Percentiles rank a stretch among this genome's conserved stretches.
Evolutionary conservation across 2,329 filamentous ascomycete genomes (phyloP).

Genomic region (Didymella pinodella): DNA sequence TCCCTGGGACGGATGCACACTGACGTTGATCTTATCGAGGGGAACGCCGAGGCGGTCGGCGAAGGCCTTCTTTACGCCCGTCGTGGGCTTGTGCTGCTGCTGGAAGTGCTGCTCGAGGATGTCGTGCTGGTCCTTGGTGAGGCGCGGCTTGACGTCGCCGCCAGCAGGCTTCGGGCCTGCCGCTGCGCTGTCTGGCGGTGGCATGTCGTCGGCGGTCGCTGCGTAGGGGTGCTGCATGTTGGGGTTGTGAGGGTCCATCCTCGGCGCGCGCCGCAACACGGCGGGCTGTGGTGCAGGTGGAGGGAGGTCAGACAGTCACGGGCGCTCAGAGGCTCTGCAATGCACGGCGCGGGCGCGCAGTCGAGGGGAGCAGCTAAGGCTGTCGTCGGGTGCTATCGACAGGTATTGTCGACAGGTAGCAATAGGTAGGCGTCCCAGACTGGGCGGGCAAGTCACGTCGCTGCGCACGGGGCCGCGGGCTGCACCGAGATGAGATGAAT

Average conservation of each 20-base stretch:
- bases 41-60: slow-evolving; percentile 58
- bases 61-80: slow-evolving; percentile 60
- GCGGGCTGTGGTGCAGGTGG: slow-evolving; percentile 21
- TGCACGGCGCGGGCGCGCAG: slow-evolving; percentile 13
- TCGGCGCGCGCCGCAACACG: slow-evolving; percentile 39
- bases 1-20: slow-evolving; percentile 31
- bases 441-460: slow-evolving; percentile 16
- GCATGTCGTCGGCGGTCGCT: slow-evolving; percentile 24
- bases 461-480: slow-evolving; percentile 25
- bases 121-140: slow-evolving; percentile 63
- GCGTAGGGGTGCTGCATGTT: slow-evolving; percentile 35
- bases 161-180: slow-evolving; percentile 36
- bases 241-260: slow-evolving; percentile 39
- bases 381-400: not conserved
- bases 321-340: slow-evolving; percentile 5
- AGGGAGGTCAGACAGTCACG: slow-evolving; percentile 22
- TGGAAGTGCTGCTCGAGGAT: slow-evolving; percentile 60
- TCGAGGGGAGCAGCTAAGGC: slow-evolving; percentile 14
- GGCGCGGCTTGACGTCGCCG: slow-evolving; percentile 59
- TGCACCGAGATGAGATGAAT: slow-evolving; percentile 20
- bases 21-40: slow-evolving; percentile 62
- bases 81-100: slow-evolving; percentile 59
- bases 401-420: slow-evolving; percentile 12
- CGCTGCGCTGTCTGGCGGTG: slow-evolving; percentile 29
- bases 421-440: slow-evolving; percentile 8